Conservation (phyloP, 2,329 filamentous ascomycete species). For the Fusarium nodosum region DNA sequence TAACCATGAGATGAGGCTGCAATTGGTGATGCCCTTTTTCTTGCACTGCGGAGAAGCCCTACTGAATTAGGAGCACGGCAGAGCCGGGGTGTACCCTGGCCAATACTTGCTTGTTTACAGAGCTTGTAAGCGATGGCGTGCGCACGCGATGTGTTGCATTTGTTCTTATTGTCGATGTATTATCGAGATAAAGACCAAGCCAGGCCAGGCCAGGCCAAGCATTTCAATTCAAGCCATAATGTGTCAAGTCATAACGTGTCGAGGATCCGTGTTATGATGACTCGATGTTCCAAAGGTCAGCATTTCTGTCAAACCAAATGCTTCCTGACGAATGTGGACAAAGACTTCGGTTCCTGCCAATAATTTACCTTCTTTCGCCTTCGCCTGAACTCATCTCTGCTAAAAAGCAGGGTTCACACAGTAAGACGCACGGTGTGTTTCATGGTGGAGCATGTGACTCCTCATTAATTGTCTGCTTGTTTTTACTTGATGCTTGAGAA, state of each 20-base stretch:
- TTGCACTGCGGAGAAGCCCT: slow-evolving; percentile 41
- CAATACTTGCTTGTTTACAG: slow-evolving; percentile 20
- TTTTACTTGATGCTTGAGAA: slow-evolving; percentile 30
- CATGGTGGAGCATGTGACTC: slow-evolving; percentile 40
- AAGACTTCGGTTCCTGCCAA: slow-evolving; percentile 37
- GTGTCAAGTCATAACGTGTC: too few species aligned
- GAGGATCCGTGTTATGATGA: neutral
- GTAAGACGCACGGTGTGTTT: slow-evolving; percentile 39
- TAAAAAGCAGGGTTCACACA: slow-evolving; percentile 42
- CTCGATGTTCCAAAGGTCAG: slow-evolving; percentile 7
- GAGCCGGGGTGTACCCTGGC: slow-evolving; percentile 44
- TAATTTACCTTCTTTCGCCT: slow-evolving; percentile 30
- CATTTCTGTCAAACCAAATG: slow-evolving; percentile 1
- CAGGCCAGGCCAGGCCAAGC: neutral
- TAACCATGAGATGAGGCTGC: slow-evolving; percentile 34
- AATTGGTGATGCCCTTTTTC: slow-evolving; percentile 23
- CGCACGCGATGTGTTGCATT: slow-evolving; percentile 38
- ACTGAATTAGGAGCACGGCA: slow-evolving; percentile 22
- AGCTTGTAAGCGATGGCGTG: slow-evolving; percentile 42
- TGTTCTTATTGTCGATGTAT: slow-evolving; percentile 15
- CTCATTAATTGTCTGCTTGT: slow-evolving; percentile 22
- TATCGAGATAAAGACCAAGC: slow-evolving; percentile 5
- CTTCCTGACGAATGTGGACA: slow-evolving; percentile 44
- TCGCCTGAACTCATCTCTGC: slow-evolving; percentile 28
- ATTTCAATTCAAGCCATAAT: neutral